Conservation (phyloP, 139 green algal species). For the Mychonastes homosphaera region DNA sequence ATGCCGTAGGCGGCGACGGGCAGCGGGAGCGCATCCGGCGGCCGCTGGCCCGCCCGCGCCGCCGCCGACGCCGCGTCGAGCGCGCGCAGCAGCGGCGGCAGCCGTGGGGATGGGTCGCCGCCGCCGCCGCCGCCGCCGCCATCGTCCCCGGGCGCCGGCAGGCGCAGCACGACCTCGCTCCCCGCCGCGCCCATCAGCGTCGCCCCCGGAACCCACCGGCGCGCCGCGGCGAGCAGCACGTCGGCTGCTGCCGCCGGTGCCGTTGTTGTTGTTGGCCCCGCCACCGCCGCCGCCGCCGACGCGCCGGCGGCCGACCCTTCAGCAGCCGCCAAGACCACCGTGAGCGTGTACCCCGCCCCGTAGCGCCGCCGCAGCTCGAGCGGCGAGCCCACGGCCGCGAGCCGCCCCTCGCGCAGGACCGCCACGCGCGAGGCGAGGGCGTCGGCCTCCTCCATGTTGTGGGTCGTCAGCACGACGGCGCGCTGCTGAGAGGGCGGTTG, state of each 20-base stretch:
- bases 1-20: slow-evolving; percentile 49
- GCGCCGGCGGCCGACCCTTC: slow-evolving; percentile 5
- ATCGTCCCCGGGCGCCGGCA: too few relatives aligned
- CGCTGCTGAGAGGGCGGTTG: too few relatives aligned
- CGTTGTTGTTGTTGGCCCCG: slow-evolving; percentile 10
- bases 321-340: slow-evolving; percentile 26
- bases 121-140: too few relatives aligned
- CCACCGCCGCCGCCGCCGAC: slow-evolving; percentile 4
- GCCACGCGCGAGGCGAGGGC: slow-evolving; percentile 62
- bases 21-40: too few relatives aligned
- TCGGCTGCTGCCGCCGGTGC: slow-evolving; percentile 13
- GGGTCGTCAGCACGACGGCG: slow-evolving; percentile 86
- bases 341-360: slow-evolving; percentile 69
- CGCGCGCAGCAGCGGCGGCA: slow-evolving; percentile 24
- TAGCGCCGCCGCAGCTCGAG: slow-evolving; percentile 45
- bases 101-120: background rate
- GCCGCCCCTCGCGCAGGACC: slow-evolving; percentile 58
- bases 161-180: slow-evolving; percentile 32
- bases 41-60: too few relatives aligned
- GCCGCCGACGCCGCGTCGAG: slow-evolving; percentile 22
- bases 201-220: slow-evolving; percentile 25
- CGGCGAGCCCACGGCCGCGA: slow-evolving; percentile 54
- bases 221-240: slow-evolving; percentile 11
- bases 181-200: slow-evolving; percentile 27
- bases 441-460: slow-evolving; percentile 84